A percentile compares a stretch with the other conserved stretches of the same genome.
phyloP scores from a whole-genome alignment of 164 flowering plant species.

The Magnolia kwangsiensis region DNA sequence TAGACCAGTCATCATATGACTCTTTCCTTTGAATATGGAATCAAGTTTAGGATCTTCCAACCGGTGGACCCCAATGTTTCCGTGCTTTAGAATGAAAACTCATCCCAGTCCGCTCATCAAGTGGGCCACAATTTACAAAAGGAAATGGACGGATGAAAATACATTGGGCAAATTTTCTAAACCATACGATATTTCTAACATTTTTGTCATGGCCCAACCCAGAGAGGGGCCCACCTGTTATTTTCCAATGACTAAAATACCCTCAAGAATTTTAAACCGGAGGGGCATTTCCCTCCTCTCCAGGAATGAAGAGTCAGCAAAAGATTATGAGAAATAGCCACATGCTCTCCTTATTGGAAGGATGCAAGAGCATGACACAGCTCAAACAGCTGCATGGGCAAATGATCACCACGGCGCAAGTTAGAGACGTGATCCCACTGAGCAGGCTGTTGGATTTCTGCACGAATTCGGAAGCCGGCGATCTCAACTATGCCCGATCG shows the following conservation, averaged over 20 bases:
- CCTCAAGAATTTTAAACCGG: neutral
- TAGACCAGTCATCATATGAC: too few species aligned
- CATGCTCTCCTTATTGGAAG: constrained; percentile 16
- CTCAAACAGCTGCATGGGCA: constrained; percentile 23
- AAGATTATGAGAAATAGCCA: constrained; percentile 6
- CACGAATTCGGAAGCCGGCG: constrained; percentile 11
- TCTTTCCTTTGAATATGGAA: too few species aligned
- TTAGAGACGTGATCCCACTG: constrained; percentile 12
- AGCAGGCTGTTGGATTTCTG: constrained; percentile 26
- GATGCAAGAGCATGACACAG: constrained; percentile 20
- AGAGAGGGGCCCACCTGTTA: neutral
- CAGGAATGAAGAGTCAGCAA: neutral
- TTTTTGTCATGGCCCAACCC: too few species aligned
- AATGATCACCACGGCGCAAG: constrained; percentile 21
- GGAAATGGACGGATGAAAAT: too few species aligned
- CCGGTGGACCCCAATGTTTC: too few species aligned
- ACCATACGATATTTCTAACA: too few species aligned
- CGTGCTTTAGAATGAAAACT: too few species aligned
- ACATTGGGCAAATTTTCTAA: too few species aligned
- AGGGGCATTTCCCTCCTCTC: neutral
- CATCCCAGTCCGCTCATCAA: too few species aligned
- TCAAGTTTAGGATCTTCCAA: too few species aligned
- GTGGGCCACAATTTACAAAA: too few species aligned
- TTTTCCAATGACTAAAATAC: neutral
- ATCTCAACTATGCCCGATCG: constrained; percentile 20